These are phyloP conservation scores for Gaultheria prostrata DNA, from an alignment of 148 eudicot species.

Conservation along the genomic window DNA sequence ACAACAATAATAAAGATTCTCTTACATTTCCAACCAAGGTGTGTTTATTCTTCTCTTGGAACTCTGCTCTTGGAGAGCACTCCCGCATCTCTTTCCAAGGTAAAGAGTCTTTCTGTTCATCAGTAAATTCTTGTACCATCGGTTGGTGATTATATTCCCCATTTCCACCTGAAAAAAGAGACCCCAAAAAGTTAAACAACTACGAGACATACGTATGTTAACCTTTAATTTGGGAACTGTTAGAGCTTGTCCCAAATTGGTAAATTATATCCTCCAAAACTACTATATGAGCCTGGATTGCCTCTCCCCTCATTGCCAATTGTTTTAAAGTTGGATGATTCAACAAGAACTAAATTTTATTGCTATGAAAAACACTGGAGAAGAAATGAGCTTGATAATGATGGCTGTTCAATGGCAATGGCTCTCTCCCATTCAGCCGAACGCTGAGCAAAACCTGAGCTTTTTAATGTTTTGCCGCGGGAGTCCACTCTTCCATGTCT, in stretches of 20 bases:
- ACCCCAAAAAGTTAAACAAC: background rate
- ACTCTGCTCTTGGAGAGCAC: slow-evolving; percentile 10
- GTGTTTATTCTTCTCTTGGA: slow-evolving; percentile 10
- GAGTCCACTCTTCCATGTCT: too few relatives aligned
- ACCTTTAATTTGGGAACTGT: background rate
- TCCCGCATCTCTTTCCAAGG: slow-evolving; percentile 19
- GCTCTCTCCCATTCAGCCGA: too few relatives aligned
- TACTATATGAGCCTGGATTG: background rate
- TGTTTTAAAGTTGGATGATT: background rate
- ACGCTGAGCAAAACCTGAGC: too few relatives aligned
- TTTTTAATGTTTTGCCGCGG: too few relatives aligned
- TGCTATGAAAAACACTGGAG: background rate
- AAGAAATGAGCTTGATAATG: background rate
- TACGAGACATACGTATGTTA: background rate
- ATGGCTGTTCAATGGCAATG: too few relatives aligned
- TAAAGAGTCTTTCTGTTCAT: slow-evolving; percentile 12
- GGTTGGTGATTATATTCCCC: slow-evolving; percentile 10
- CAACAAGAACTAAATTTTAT: background rate
- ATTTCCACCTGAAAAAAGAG: slow-evolving; percentile 14
- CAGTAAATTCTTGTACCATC: slow-evolving; percentile 10
- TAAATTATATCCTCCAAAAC: background rate
- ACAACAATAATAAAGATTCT: background rate
- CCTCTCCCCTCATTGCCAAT: background rate
- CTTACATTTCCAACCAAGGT: background rate
- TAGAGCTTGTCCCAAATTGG: background rate